These are phyloP conservation scores for Neonectria coccinea DNA, from an alignment of 2,329 filamentous ascomycete genomes.

Conservation along the genomic window DNA sequence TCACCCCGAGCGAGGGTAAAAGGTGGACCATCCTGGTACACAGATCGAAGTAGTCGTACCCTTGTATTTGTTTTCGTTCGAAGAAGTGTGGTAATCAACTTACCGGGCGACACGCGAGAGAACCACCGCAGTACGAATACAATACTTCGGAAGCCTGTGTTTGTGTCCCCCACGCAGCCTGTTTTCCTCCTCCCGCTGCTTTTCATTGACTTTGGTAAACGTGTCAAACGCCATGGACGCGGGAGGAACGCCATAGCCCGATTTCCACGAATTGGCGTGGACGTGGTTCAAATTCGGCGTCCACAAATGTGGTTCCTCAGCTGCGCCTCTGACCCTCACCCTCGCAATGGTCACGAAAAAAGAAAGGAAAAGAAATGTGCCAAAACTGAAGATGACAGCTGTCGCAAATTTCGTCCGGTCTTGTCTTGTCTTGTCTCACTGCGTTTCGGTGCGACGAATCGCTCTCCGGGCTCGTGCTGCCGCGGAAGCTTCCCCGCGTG, in stretches of 20 bases:
- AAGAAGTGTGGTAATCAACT: too few relatives aligned
- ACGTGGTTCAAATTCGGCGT: neutral
- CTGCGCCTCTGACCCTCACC: neutral
- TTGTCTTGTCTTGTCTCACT: neutral
- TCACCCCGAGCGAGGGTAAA: neutral
- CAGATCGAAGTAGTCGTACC: too few relatives aligned
- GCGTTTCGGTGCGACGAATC: neutral
- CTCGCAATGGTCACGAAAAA: neutral
- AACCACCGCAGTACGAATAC: neutral
- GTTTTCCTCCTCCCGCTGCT: neutral
- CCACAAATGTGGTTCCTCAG: neutral
- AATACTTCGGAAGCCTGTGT: neutral
- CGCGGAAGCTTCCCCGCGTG: neutral
- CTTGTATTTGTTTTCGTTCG: neutral
- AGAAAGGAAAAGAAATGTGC: too few relatives aligned
- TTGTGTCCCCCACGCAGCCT: too few relatives aligned
- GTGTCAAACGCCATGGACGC: neutral
- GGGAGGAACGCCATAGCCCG: neutral
- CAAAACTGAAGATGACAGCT: neutral
- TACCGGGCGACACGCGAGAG: neutral
- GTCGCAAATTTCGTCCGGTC: neutral
- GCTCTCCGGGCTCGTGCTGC: neutral
- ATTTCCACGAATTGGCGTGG: neutral
- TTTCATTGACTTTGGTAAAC: neutral
- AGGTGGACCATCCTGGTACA: too few relatives aligned